Evolutionary conservation across 1,284 basidiomycete species (phyloP).

Genomic region (Ceraceosorus bombacis): DNA sequence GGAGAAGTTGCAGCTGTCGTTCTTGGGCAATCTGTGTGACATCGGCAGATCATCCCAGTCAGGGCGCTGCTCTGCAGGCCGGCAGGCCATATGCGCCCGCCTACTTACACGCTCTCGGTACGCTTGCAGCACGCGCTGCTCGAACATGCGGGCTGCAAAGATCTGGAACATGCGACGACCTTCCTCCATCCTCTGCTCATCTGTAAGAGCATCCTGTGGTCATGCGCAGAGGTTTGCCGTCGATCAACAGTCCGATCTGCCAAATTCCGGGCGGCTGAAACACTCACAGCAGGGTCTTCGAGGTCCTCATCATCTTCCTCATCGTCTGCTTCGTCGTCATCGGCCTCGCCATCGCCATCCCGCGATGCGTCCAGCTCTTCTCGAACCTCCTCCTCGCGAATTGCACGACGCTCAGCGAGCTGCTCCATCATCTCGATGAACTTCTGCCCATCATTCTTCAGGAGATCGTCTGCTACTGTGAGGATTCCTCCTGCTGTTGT

Average conservation of each 20-base stretch:
- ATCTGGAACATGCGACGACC: conserved; percentile 99
- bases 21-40: conserved; percentile 67
- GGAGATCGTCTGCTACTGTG: conserved; percentile 95
- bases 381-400: conserved; percentile 66
- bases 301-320: conserved; percentile 49
- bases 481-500: conserved; percentile 75
- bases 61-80: neutral
- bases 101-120: conserved; percentile 64
- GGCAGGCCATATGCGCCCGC: neutral
- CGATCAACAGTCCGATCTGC: conserved; percentile 14
- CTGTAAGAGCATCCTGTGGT: conserved; percentile 49
- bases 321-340: conserved; percentile 52
- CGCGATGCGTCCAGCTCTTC: conserved; percentile 49
- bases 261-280: conserved; percentile 10
- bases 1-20: conserved; percentile 73
- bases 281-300: conserved; percentile 47
- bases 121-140: conserved; percentile 87
- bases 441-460: conserved; percentile 97
- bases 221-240: conserved; percentile 5
- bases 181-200: conserved; percentile 87
- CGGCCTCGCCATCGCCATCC: conserved; percentile 26
- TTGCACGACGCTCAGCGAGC: conserved; percentile 84
- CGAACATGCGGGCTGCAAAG: conserved; percentile 99
- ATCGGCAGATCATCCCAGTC: neutral
- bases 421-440: conserved; percentile 99